Conservation (phyloP, 805 yeast genomes). For the Pichia nanzhaoensis region DNA sequence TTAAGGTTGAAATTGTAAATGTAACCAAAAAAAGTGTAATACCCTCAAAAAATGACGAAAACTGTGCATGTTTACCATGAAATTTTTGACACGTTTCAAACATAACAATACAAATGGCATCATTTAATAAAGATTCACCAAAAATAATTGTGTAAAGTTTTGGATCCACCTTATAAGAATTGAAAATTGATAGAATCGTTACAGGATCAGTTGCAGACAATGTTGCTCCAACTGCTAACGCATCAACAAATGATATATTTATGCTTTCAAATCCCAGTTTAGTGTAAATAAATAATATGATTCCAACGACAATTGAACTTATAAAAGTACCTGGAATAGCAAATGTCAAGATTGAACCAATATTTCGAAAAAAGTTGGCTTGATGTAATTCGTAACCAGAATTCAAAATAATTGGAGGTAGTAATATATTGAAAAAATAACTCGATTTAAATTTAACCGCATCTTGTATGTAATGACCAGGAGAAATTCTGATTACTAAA, state of each 20-base stretch:
- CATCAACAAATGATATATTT: slow-evolving; percentile 89
- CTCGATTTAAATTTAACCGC: slow-evolving; percentile 92
- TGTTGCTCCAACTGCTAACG: slow-evolving; percentile 95
- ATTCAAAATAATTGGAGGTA: slow-evolving; percentile 94
- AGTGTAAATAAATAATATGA: slow-evolving; percentile 83
- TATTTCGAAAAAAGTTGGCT: slow-evolving; percentile 87
- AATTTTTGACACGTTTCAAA: slow-evolving; percentile 97
- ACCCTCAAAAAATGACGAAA: slow-evolving; percentile 85
- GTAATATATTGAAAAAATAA: slow-evolving; percentile 85
- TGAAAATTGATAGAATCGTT: slow-evolving; percentile 90
- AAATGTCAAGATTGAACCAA: slow-evolving; percentile 83
- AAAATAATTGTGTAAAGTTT: slow-evolving; percentile 93
- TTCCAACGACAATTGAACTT: slow-evolving; percentile 86
- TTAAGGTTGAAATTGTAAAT: slow-evolving; percentile 81
- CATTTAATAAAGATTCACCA: slow-evolving; percentile 92
- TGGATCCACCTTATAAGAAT: slow-evolving; percentile 97
- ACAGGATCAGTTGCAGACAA: slow-evolving; percentile 98
- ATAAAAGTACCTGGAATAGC: slow-evolving; percentile 97
- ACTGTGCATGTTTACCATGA: slow-evolving; percentile 74
- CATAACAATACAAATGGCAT: slow-evolving; percentile 98
- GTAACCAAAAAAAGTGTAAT: slow-evolving; percentile 89
- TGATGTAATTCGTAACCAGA: slow-evolving; percentile 97
- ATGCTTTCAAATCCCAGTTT: slow-evolving; percentile 85
- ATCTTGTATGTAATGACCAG: slow-evolving; percentile 96
- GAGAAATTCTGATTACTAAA: slow-evolving; percentile 76